Base-by-base conservation (phyloP, 1,284 basidiomycete genomes). In the Trametes hirsuta region DNA sequence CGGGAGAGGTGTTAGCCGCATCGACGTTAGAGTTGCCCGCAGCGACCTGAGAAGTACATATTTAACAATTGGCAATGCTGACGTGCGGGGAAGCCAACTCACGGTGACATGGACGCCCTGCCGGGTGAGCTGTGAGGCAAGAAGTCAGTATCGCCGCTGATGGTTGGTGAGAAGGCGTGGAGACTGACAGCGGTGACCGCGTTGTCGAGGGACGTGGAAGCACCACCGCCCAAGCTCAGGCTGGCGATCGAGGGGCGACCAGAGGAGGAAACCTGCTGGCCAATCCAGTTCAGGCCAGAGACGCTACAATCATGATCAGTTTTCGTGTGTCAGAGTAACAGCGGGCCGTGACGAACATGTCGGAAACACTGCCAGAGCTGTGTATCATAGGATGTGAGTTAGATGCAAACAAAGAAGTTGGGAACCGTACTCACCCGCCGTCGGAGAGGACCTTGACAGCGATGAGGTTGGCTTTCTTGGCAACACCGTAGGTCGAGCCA, bases 401-500 rank as follows among this genome's bases (percentile, higher is more conserved):
- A 34, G 34, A 12, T 42, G 15, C 25, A 14, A 25, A 25, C 11
- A 5, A 18, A 40, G 11, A 3, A n/a, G 6, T 9, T 0, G 22
- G 14, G 8, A 30, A 8, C 8, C 30, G 30, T 6, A 53, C 62
- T 39, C 78, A 83, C 56, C 89, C 88, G 62, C 81, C 76, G 56
- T 83, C 81, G 45, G 83, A 83, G 59, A 91, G 81, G 21, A 91
- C 88, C 78, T 91, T 91, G 77, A 91, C 88, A 50, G 89, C 88
- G 62, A 89, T 82, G 61, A 91, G 68, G 62, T 79, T 80, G 52
- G 85, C 86, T 65, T 77, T 77, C 77, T 90, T 91, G 60, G 88
- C 88, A 40, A 91, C 87, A 74, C 90, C 90, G 71, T 85, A 90
- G 65, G 83, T 69, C 62, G 73, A 72, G 15, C 84, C 85, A 25